phyloP scores from a whole-genome alignment of 1,139 yeast genomes.

The Pichia sp. region DNA sequence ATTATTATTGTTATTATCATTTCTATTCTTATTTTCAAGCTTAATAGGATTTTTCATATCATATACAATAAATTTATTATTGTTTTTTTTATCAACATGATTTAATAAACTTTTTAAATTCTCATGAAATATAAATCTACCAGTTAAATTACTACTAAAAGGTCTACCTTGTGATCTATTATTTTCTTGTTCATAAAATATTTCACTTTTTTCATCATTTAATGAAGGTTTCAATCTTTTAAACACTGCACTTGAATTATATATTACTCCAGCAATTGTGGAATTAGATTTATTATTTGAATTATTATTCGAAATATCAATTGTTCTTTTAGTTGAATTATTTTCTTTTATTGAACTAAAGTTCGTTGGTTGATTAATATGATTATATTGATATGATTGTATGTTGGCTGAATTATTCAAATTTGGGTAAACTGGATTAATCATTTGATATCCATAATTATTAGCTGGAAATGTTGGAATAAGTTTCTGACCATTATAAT shows the following conservation, averaged over 20 bases:
- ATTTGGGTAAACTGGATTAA: no score
- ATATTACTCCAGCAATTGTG: slow-evolving; percentile 24
- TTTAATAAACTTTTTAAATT: slow-evolving; percentile 21
- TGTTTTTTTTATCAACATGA: slow-evolving; percentile 21
- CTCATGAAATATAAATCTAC: slow-evolving; percentile 30
- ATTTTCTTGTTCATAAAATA: slow-evolving; percentile 5
- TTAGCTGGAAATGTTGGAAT: no score
- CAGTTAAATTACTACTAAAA: slow-evolving; percentile 31
- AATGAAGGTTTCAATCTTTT: slow-evolving; percentile 20
- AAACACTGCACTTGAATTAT: slow-evolving; percentile 24
- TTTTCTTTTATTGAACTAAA: no score
- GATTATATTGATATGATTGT: no score
- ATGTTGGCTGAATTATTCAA: no score
- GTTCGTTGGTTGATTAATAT: no score
- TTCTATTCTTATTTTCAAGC: neutral
- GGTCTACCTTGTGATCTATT: slow-evolving; percentile 35
- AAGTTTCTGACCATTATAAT: no score
- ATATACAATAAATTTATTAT: slow-evolving; percentile 19
- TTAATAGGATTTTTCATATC: slow-evolving; percentile 12
- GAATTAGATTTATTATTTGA: slow-evolving; percentile 5
- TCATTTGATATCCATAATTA: no score
- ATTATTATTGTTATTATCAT: neutral
- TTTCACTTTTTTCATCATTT: slow-evolving; percentile 15
- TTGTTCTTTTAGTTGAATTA: neutral
- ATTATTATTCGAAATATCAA: neutral